Evolutionary conservation across 805 yeast genomes (phyloP).

Genomic region (Saccharomycopsis oosterbeekiorum): DNA sequence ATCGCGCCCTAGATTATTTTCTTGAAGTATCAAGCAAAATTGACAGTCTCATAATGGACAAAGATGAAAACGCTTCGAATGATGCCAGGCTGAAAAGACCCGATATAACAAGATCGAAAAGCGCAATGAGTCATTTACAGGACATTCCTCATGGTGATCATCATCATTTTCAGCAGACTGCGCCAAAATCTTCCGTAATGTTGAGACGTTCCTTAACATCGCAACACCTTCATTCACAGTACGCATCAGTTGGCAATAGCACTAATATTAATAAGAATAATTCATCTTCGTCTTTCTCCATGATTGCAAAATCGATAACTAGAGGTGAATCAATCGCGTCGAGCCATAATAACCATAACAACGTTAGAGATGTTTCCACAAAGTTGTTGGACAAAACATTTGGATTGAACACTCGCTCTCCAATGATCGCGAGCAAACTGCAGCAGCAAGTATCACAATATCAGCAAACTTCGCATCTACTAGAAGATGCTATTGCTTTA

Average conservation of each 20-base stretch:
- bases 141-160: neutral
- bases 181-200: neutral
- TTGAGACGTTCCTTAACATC: neutral
- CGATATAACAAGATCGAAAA: neutral
- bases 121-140: neutral
- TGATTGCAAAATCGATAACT: neutral
- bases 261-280: neutral
- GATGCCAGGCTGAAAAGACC: neutral
- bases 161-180: neutral
- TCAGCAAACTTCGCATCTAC: neutral
- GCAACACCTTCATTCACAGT: neutral
- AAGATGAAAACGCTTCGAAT: neutral
- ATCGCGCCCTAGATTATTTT: too few relatives aligned
- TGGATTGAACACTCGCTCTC: conserved; percentile 13
- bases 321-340: neutral
- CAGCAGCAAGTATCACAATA: neutral
- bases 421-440: conserved; percentile 2
- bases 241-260: neutral
- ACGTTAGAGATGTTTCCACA: conserved; percentile 1
- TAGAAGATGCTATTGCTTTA: neutral
- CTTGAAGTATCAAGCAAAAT: neutral
- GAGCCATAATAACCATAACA: neutral
- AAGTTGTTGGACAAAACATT: conserved; percentile 8
- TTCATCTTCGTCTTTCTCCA: neutral
- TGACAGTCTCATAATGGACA: neutral